Conservation (phyloP, 2,329 filamentous ascomycete genomes). For the Clarireedia paspali region DNA sequence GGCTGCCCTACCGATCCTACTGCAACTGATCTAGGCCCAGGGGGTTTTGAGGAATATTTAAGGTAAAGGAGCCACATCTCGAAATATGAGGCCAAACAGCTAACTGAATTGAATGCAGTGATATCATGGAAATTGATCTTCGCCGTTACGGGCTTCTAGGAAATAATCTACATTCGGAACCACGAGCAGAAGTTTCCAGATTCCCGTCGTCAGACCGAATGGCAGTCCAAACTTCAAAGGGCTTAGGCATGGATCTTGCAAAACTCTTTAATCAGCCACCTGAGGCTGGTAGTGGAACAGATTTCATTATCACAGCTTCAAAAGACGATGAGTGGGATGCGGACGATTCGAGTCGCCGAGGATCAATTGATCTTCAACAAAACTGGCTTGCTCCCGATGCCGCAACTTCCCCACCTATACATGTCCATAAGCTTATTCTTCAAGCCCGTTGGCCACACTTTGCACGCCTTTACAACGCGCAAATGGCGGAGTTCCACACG, state of each 20-base stretch:
- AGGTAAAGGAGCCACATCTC: constrained; percentile 34
- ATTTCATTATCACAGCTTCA: constrained; percentile 86
- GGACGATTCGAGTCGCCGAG: constrained; percentile 44
- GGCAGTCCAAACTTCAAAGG: constrained; percentile 50
- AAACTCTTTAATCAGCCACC: constrained; percentile 81
- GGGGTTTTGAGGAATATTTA: constrained; percentile 79
- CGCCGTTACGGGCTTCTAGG: constrained; percentile 86
- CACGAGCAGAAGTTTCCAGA: constrained; percentile 40
- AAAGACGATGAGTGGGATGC: constrained; percentile 65
- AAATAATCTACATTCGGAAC: constrained; percentile 58
- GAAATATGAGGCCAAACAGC: constrained; percentile 13
- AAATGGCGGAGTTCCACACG: constrained; percentile 96
- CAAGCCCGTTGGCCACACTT: constrained; percentile 97
- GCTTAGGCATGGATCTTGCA: constrained; percentile 77
- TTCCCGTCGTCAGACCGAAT: constrained; percentile 38
- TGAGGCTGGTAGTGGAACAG: constrained; percentile 76
- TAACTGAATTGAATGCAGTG: constrained; percentile 36
- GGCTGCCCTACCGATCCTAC: constrained; percentile 74
- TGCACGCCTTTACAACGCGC: constrained; percentile 78
- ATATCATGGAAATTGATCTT: constrained; percentile 89
- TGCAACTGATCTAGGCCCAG: constrained; percentile 57
- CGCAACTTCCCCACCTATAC: constrained; percentile 72
- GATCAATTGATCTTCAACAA: constrained; percentile 31
- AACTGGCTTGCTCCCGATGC: constrained; percentile 55
- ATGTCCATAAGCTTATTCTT: constrained; percentile 91